phyloP scores from a whole-genome alignment of 306 rosid genomes.

The Rosa persica region DNA sequence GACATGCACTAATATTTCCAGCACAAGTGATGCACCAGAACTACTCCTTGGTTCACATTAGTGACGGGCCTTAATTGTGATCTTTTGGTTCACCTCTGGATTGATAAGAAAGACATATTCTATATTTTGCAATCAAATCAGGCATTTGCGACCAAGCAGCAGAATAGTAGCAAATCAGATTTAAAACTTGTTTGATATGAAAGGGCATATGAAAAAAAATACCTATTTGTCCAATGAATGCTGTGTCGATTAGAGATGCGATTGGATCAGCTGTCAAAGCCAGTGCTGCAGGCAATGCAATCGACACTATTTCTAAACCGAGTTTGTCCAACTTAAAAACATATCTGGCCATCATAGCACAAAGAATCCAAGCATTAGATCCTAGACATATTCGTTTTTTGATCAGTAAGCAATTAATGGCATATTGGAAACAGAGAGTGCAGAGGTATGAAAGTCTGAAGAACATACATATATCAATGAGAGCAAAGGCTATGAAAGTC shows the following conservation, averaged over 20 bases:
- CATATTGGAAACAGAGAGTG: not conserved
- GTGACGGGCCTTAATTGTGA: not conserved
- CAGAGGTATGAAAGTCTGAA: not conserved
- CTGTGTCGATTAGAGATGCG: slow-evolving; percentile 90
- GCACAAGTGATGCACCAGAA: not conserved
- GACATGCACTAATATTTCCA: not conserved
- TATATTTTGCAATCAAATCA: not conserved
- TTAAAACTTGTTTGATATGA: not conserved
- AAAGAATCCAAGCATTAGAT: not conserved
- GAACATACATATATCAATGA: not conserved
- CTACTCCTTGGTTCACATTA: not conserved
- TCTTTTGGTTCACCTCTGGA: not conserved
- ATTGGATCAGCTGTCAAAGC: slow-evolving; percentile 95
- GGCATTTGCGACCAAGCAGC: not conserved
- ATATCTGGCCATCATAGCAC: slow-evolving; percentile 24
- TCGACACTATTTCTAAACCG: slow-evolving; percentile 70
- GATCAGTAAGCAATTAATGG: not conserved
- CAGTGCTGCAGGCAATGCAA: slow-evolving; percentile 89
- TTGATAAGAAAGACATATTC: not conserved
- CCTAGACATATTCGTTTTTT: not conserved
- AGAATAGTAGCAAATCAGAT: not conserved
- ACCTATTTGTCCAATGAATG: slow-evolving; percentile 93
- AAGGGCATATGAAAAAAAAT: not conserved
- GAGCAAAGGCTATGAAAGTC: not conserved
- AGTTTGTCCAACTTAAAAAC: slow-evolving; percentile 58